These are phyloP conservation scores for Escallonia rubra DNA, from an alignment of 129 eudicot species.

Conservation along the genomic window DNA sequence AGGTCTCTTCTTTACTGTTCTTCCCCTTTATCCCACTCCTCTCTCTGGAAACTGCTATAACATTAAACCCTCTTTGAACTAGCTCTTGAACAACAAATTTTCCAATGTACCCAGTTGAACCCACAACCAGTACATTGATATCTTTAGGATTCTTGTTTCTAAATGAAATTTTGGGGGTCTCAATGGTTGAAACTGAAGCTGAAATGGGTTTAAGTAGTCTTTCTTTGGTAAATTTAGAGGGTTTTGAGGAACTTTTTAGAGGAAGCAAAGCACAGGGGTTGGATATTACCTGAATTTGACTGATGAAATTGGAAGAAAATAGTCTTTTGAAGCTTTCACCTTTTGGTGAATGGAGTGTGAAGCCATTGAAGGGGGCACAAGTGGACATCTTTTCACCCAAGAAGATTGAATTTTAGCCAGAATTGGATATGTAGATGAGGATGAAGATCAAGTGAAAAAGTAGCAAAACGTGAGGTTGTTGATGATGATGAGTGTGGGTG, in stretches of 20 bases:
- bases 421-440: background rate
- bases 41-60: slow-evolving; percentile 84
- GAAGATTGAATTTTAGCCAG: slow-evolving; percentile 7
- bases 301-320: slow-evolving; percentile 28
- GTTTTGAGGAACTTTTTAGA: slow-evolving; percentile 14
- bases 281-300: slow-evolving; percentile 51
- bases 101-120: slow-evolving; percentile 93
- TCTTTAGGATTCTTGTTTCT: slow-evolving; percentile 66
- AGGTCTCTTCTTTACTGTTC: slow-evolving; percentile 62
- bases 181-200: slow-evolving; percentile 32
- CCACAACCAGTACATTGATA: slow-evolving; percentile 84
- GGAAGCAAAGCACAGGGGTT: slow-evolving; percentile 31
- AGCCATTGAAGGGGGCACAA: slow-evolving; percentile 34
- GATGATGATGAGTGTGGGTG: background rate
- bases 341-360: slow-evolving; percentile 40
- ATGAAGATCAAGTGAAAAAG: background rate
- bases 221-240: slow-evolving; percentile 22
- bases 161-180: slow-evolving; percentile 45
- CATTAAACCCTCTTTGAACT: slow-evolving; percentile 82
- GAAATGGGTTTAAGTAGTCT: slow-evolving; percentile 26
- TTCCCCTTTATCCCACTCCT: slow-evolving; percentile 77
- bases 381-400: slow-evolving; percentile 44
- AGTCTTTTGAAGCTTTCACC: slow-evolving; percentile 35
- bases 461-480: background rate
- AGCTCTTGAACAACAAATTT: slow-evolving; percentile 81